Conservation (phyloP, 176 grass and related monocot species). For the Musa itinerans region DNA sequence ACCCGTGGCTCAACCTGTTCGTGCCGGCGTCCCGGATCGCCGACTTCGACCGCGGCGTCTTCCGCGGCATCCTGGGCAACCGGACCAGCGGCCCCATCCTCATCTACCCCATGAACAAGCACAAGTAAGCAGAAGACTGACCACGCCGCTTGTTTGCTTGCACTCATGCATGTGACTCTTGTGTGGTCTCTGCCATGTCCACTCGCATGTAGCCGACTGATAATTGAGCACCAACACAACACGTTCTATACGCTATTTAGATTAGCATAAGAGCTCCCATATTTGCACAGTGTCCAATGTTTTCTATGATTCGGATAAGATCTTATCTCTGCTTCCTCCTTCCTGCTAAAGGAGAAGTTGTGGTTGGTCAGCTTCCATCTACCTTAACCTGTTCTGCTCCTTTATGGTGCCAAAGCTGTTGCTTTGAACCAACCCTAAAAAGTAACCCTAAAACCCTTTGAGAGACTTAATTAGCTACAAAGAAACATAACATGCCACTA, state of each 20-base stretch:
- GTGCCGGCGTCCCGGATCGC: constrained; percentile 81
- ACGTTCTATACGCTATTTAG: too few relatives aligned
- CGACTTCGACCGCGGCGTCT: constrained; percentile 80
- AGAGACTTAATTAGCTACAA: too few relatives aligned
- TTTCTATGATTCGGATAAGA: too few relatives aligned
- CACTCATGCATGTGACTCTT: constrained; percentile 7
- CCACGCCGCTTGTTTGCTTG: background rate
- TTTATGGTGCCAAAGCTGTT: background rate
- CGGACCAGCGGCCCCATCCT: constrained; percentile 80
- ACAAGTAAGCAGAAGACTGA: constrained; percentile 36
- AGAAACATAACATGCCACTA: too few relatives aligned
- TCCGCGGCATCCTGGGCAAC: constrained; percentile 62
- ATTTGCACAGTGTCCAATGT: too few relatives aligned
- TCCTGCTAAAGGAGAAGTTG: background rate
- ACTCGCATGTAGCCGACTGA: too few relatives aligned
- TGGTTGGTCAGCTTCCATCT: constrained; percentile 14
- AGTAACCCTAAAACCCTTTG: constrained; percentile 18
- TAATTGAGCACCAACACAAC: too few relatives aligned
- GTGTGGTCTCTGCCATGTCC: too few relatives aligned
- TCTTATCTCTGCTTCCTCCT: too few relatives aligned
- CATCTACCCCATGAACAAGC: constrained; percentile 98
- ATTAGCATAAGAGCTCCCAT: too few relatives aligned
- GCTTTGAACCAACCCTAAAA: constrained; percentile 17
- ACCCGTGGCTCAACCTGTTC: constrained; percentile 99
- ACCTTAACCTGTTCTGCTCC: background rate